Evolutionary conservation across 768 basidiomycete genomes (phyloP).

Genomic region (Polyporus arcularius): DNA sequence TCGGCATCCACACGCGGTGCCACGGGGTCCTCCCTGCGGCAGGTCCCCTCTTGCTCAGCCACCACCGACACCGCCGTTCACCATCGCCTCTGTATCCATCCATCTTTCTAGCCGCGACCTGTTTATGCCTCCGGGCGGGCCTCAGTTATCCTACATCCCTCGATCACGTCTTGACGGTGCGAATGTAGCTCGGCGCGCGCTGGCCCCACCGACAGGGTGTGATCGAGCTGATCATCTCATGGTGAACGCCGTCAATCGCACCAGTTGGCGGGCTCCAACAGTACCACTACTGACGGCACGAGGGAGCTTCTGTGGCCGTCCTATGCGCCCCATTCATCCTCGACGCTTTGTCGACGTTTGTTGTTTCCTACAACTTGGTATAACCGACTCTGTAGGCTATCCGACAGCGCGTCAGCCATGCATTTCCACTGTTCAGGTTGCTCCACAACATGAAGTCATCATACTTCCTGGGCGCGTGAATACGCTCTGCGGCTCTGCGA

Average conservation of each 20-base stretch:
- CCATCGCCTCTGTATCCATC: not conserved
- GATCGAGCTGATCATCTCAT: conserved; percentile 10
- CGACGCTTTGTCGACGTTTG: not conserved
- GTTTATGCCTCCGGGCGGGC: conserved; percentile 1
- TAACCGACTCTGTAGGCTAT: not conserved
- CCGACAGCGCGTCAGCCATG: not conserved
- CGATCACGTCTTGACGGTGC: not conserved
- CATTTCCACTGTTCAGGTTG: not conserved
- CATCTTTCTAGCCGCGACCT: not conserved
- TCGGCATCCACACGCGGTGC: conserved; percentile 12
- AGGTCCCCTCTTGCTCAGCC: not conserved
- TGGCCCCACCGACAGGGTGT: conserved; percentile 5
- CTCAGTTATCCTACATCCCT: not conserved
- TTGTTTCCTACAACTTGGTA: not conserved
- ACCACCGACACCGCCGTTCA: not conserved
- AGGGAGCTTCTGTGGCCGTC: not conserved
- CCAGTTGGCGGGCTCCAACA: conserved; percentile 12
- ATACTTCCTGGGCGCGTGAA: too few species aligned
- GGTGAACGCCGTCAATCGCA: conserved; percentile 5
- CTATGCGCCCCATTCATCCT: not conserved
- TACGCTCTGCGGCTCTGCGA: not conserved
- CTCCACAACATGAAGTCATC: too few species aligned
- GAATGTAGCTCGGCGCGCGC: not conserved
- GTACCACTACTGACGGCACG: conserved; percentile 2
- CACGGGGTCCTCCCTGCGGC: conserved; percentile 13